Base-by-base conservation (phyloP, 768 basidiomycete genomes). In the Naganishia onofrii region DNA sequence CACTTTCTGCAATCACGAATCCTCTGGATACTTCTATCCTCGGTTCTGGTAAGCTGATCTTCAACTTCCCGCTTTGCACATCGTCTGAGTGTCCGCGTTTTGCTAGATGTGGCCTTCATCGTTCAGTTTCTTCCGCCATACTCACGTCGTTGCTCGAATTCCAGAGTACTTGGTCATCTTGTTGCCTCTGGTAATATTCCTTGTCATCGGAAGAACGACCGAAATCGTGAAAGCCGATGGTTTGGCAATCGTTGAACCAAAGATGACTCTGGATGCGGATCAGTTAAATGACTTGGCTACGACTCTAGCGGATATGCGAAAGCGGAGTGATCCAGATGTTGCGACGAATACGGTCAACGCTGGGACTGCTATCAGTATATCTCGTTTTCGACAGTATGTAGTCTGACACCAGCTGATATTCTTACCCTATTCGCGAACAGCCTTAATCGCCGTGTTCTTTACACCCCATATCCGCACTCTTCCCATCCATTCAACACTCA, bases 391-490 rank as follows among this genome's bases (percentile, higher is more conserved):
- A n/a, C n/a, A 48, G 3, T 3, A 51, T 29, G 29, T 38, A 31
- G n/a, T n/a, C n/a, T n/a, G n/a, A n/a, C n/a, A n/a, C n/a, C n/a
- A 21, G 31, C 64, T 57, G 65, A 66, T 53, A 6, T 28, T 38
- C 3, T n/a, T 31, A 13, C 17, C 32, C 3, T 58, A 15, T 28
- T 10, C n/a, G n/a, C n/a, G n/a, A 28, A 23, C 55, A 79, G 78
- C 77, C 10, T 74, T 76, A 19, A 73, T 80, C 26, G 72, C 76
- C 4, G 67, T 78, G 29, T 75, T 80, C 66, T 71, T 79, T 67
- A 76, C 78, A 8, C 79, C 79, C 0, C 79, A 80, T 57, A 52
- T 78, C 64, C 78, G 78, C 55, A 79, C 78, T 0, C 69, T 80
- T 6, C 75, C 79, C 0, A 77, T 78, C 15, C 79, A 80, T 34